A percentile compares a stretch with the other conserved stretches of the same genome.
phyloP scores from a whole-genome alignment of 768 basidiomycete species.

The Kwoniella pini region DNA sequence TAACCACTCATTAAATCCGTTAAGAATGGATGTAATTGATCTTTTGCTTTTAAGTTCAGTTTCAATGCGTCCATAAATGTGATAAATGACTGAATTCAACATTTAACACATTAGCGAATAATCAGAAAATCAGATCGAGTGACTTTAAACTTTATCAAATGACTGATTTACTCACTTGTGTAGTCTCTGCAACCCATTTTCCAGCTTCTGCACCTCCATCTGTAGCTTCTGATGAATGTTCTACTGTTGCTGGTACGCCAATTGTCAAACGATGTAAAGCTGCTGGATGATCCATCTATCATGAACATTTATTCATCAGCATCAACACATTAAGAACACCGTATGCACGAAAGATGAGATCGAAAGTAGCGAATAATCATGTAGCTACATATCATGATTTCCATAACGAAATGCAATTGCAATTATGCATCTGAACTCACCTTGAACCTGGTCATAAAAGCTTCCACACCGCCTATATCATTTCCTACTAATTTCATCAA shows the following conservation, averaged over 20 bases:
- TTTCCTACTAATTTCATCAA: constrained; percentile 94
- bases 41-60: constrained; percentile 89
- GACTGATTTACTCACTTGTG: constrained; percentile 70
- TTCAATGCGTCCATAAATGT: constrained; percentile 98
- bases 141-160: background rate
- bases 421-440: constrained; percentile 56
- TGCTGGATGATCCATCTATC: constrained; percentile 87
- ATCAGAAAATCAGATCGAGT: background rate
- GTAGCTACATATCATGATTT: too few relatives aligned
- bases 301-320: background rate
- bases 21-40: constrained; percentile 89
- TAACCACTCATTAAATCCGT: constrained; percentile 95
- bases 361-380: too few relatives aligned
- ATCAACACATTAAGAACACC: background rate
- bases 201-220: constrained; percentile 76
- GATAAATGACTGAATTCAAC: constrained; percentile 76
- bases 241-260: constrained; percentile 93
- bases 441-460: constrained; percentile 85
- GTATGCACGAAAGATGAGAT: too few relatives aligned
- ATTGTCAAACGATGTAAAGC: constrained; percentile 86
- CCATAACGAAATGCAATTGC: too few relatives aligned
- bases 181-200: constrained; percentile 97
- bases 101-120: too few relatives aligned
- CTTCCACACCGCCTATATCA: constrained; percentile 66
- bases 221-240: constrained; percentile 76